Conservation (phyloP, 495 filamentous ascomycete genomes). For the Astrothelium subdiscretum region DNA sequence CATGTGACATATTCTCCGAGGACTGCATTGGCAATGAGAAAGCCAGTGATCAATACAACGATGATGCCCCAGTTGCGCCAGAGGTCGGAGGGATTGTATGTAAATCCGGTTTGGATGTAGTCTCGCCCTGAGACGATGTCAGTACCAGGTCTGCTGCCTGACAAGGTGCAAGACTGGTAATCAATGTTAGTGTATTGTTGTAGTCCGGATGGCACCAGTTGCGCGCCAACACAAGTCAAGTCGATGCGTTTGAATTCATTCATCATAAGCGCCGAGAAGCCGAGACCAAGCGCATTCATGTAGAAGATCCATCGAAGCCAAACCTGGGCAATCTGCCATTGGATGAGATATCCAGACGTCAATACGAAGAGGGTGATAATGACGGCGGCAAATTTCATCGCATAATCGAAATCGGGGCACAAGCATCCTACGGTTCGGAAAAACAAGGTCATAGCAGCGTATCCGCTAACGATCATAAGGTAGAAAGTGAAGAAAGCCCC, state of each 20-base stretch:
- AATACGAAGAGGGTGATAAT: conserved; percentile 69
- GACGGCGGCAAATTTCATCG: conserved; percentile 65
- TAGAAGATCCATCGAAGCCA: conserved; percentile 79
- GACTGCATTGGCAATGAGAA: conserved; percentile 55
- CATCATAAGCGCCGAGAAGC: conserved; percentile 66
- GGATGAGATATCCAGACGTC: conserved; percentile 71
- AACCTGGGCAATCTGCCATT: conserved; percentile 54
- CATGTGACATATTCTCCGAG: conserved; percentile 68
- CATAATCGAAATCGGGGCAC: conserved; percentile 75
- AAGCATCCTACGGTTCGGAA: conserved; percentile 70
- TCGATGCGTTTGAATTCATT: conserved; percentile 62
- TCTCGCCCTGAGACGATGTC: conserved; percentile 43
- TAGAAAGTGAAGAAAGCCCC: conserved; percentile 74
- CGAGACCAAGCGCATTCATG: conserved; percentile 63
- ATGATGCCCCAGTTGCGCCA: conserved; percentile 75
- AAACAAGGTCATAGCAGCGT: conserved; percentile 67
- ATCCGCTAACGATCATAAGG: conserved; percentile 56
- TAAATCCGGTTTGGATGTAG: conserved; percentile 53
- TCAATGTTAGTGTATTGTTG: conserved; percentile 47
- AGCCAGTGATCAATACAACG: conserved; percentile 52
- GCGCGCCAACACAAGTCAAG: conserved; percentile 51
- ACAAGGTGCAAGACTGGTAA: conserved; percentile 64
- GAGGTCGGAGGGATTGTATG: conserved; percentile 47
- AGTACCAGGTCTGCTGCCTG: conserved; percentile 53
- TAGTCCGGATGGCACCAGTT: conserved; percentile 52